A percentile compares a stretch with the other conserved stretches of the same genome.
Evolutionary conservation across 208 protist species (phyloP).

Genomic region (Wallacemonas sp.): DNA sequence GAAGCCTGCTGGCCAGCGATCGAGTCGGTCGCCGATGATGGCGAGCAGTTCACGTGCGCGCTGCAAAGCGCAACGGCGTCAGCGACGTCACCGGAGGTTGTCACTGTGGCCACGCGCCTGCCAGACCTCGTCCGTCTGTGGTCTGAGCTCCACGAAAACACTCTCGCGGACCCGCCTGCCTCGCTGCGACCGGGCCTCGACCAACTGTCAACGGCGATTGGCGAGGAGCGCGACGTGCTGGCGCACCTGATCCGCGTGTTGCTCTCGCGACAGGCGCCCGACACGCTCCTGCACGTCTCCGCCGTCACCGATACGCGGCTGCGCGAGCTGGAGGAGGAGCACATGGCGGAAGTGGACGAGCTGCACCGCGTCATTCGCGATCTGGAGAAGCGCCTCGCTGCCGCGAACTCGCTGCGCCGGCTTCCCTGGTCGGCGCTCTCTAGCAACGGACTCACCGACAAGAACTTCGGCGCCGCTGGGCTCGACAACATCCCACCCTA

Average conservation of each 20-base stretch:
- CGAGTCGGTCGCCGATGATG: slow-evolving; percentile 8
- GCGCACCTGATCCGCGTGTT: slow-evolving; percentile 11
- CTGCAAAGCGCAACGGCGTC: not conserved
- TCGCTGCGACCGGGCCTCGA: not conserved
- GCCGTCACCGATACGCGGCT: slow-evolving; percentile 24
- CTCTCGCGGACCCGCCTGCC: not conserved
- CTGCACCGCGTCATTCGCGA: slow-evolving; percentile 33
- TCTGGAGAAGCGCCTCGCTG: slow-evolving; percentile 30
- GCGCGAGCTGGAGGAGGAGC: slow-evolving; percentile 38
- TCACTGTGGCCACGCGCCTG: not conserved
- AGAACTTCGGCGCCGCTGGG: not conserved
- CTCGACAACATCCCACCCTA: not conserved
- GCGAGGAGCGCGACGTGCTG: slow-evolving; percentile 20
- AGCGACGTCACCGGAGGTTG: not conserved
- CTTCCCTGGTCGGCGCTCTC: slow-evolving; percentile 19
- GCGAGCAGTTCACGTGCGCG: slow-evolving; percentile 8
- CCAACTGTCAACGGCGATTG: slow-evolving; percentile 7
- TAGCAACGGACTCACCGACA: not conserved
- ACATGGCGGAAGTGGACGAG: slow-evolving; percentile 28
- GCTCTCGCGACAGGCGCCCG: not conserved
- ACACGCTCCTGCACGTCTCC: not conserved
- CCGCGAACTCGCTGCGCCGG: slow-evolving; percentile 9
- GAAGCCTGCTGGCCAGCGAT: slow-evolving; percentile 2
- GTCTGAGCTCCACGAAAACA: not conserved
- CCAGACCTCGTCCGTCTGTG: not conserved